Evolutionary conservation across 306 rosid species (phyloP).

Genomic region (Ormosia semicastrata): DNA sequence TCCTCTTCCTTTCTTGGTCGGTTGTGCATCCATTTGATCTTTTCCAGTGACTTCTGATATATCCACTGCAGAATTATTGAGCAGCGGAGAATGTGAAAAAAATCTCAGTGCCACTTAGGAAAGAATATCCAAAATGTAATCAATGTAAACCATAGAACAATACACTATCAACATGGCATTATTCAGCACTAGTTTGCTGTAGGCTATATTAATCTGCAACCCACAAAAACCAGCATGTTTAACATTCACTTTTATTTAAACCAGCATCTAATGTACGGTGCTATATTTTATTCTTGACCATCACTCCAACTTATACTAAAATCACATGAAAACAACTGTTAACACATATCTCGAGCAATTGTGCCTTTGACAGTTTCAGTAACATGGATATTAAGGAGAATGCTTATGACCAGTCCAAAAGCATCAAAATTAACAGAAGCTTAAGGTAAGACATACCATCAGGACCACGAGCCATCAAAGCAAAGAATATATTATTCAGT

Average conservation of each 20-base stretch:
- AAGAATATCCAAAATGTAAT: background rate
- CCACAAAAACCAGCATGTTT: background rate
- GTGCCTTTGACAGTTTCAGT: background rate
- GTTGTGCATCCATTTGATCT: conserved; percentile 71
- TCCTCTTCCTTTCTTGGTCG: conserved; percentile 85
- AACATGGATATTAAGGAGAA: background rate
- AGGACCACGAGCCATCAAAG: conserved; percentile 92
- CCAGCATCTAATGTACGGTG: background rate
- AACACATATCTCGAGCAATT: background rate
- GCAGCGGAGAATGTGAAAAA: background rate
- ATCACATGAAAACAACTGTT: background rate
- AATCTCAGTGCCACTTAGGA: background rate
- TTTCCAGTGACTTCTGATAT: conserved; percentile 73
- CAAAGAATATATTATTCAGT: conserved; percentile 79
- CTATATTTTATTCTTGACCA: background rate
- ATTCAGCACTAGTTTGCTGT: background rate
- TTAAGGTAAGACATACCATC: conserved; percentile 51
- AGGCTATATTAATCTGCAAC: background rate
- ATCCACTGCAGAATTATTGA: conserved; percentile 52
- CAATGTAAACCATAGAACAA: background rate
- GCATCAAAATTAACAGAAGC: background rate
- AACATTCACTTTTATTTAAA: background rate
- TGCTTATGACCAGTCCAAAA: background rate
- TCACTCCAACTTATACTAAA: background rate
- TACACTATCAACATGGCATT: background rate